Conservation (phyloP, 1,139 yeast genomes). For the Geotrichum bryndzae region DNA sequence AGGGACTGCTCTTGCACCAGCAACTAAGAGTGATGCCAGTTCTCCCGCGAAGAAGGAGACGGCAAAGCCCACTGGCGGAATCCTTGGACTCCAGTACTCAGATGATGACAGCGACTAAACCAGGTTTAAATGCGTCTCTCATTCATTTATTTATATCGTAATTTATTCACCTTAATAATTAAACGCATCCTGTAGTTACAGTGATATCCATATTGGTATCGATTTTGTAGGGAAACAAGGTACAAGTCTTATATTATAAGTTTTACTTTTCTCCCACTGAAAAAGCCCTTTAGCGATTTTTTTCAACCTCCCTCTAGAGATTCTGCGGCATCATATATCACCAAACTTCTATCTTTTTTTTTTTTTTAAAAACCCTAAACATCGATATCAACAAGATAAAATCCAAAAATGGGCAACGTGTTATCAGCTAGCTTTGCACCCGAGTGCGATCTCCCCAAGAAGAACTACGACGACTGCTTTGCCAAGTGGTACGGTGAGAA, state of each 20-base stretch:
- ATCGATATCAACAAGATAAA: not conserved
- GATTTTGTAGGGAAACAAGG: not conserved
- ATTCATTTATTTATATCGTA: not conserved
- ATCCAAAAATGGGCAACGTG: conserved; percentile 32
- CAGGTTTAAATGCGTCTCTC: not conserved
- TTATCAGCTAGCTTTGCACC: conserved; percentile 97
- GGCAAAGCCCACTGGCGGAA: not conserved
- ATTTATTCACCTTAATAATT: no score
- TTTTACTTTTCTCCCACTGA: not conserved
- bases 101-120: not conserved
- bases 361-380: conserved; percentile 24
- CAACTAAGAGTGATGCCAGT: not conserved
- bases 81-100: not conserved
- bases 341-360: not conserved
- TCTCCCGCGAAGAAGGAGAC: not conserved
- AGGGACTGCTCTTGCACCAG: not conserved
- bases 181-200: no score
- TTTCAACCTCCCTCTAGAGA: not conserved
- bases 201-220: no score
- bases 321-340: not conserved
- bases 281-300: not conserved
- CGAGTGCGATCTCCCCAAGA: conserved; percentile 84
- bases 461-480: conserved; percentile 85
- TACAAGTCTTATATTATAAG: not conserved
- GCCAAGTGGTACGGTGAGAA: conserved; percentile 95